Percentiles rank a stretch among this genome's conserved stretches.
Conservation (phyloP, 1,139 yeast species). For the Hyphopichia buzzinii region DNA sequence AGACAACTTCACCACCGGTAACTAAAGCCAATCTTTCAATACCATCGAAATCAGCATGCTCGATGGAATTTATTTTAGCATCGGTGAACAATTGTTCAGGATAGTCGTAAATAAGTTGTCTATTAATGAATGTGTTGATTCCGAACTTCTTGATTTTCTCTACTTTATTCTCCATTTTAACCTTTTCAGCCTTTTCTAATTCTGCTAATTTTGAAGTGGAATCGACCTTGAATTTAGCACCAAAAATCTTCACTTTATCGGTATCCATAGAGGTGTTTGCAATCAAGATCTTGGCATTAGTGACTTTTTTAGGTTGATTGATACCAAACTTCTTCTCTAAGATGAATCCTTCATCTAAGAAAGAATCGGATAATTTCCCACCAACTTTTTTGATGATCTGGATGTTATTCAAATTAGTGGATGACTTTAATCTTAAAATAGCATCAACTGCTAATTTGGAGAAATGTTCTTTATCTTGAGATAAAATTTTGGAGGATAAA, state of each 20-base stretch:
- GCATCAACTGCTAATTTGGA: conserved; percentile 93
- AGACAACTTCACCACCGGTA: conserved; percentile 97
- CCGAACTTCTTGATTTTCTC: conserved; percentile 82
- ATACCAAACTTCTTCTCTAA: conserved; percentile 91
- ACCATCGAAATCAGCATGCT: conserved; percentile 98
- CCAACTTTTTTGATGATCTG: conserved; percentile 93
- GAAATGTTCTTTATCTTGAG: conserved; percentile 92
- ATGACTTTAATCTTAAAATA: conserved; percentile 83
- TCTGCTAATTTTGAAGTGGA: conserved; percentile 94
- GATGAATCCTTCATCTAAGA: conserved; percentile 92
- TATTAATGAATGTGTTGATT: conserved; percentile 86
- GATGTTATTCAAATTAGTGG: conserved; percentile 91
- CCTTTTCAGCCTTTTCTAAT: conserved; percentile 91
- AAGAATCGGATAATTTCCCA: conserved; percentile 88
- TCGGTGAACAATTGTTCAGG: conserved; percentile 96
- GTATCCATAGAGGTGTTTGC: conserved; percentile 98
- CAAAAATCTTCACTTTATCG: conserved; percentile 94
- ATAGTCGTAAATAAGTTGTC: conserved; percentile 96
- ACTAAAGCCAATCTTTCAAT: conserved; percentile 94
- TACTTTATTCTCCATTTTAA: conserved; percentile 87
- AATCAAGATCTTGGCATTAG: conserved; percentile 81
- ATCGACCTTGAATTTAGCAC: conserved; percentile 96
- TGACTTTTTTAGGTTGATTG: conserved; percentile 83
- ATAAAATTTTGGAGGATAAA: conserved; percentile 83
- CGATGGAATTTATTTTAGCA: conserved; percentile 83